Evolutionary conservation across 441 rosid species (phyloP), one percentile per base, ranked within the genome.

Genomic region (Euphorbia celastroides): DNA sequence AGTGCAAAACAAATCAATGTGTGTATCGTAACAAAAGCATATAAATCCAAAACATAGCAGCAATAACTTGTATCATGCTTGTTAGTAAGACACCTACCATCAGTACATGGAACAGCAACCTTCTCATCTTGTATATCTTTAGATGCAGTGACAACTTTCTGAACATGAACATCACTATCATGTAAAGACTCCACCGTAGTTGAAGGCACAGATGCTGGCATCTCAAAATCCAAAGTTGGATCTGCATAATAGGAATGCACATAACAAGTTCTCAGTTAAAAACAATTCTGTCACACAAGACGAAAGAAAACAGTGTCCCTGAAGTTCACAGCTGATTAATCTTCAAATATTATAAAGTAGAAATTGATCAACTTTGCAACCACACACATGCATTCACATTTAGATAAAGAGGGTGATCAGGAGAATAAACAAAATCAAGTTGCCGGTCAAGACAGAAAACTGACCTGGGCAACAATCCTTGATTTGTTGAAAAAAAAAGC

Each of bases 11-110:
- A 28, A 60, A 61, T 19, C 64, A 75, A 76, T 42, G 51, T 68
- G 42, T 62, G 14, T 5, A 58, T 46, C 30, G 20, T 14, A 69
- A 69, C 58, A 32, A 71, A 14, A 62, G 55, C 13, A 54, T 11
- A 20, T 10, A 54, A 34, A 67, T 20, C 52, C 26, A 20, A n/a
- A 28, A 32, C 19, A 5, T 44, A 17, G 46, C 52, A 32, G 23
- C 34, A 48, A 48, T n/a, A 31, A 23, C n/a, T 13, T 3, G 57
- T n/a, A 51, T 22, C 44, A 64, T 66, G 46, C 25, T 57, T 14
- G 5, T 34, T 7, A 12, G 55, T 7, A 64, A 66, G 46, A 57
- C 42, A 60, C 79, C 72, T 59, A 80, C 87, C 77, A 48, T 64
- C 74, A 7, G 60, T 54, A 31, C 30, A 52, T 46, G 67, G 65